Base-by-base conservation (phyloP, 805 yeast species). In the Hanseniaspora hatyaiensis region DNA sequence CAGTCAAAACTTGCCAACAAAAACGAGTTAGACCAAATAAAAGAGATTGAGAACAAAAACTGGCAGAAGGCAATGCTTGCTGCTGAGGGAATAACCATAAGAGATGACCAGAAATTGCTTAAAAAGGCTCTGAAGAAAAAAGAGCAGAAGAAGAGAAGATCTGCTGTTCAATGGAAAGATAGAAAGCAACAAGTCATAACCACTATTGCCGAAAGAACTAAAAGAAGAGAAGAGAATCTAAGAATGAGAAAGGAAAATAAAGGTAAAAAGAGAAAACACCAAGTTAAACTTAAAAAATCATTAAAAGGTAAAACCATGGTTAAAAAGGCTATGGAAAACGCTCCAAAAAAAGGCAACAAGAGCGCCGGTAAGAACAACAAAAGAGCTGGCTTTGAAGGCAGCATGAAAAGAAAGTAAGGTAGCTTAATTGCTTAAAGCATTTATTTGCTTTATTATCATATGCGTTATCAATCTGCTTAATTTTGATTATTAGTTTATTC, bases 371-470 rank as follows among this genome's bases (percentile, higher is more conserved):
- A 28, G 4, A 37, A 60, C 54, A 54, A 54, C 22, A 59, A 60
- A 59, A 68, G 92, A 62, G 94, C 96, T n/a, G 96, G 96, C 1
- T 87, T 87, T 61, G 96, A 87, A 68, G 96, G 96, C 20, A 68
- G 74, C 28, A 50, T 61, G 48, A 65, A 64, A 38, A 61, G 66
- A n/a, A 48, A 48, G 24, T 47, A 36, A 40, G 13, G 5, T 13
- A 31, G n/a, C n/a, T 31, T 31, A 31, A 31, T 34, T 34, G 29
- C 11, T 26, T 26, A 26, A 26, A 8, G 6, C 11, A 26, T 26
- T 26, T 26, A 26, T 26, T 26, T 11, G 11, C 11, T 26, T 26
- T 11, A n/a, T n/a, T n/a, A n/a, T n/a, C n/a, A n/a, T n/a, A n/a
- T n/a, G n/a, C n/a, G n/a, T n/a, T n/a, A n/a, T n/a, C n/a, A n/a